Evolutionary conservation across 495 filamentous ascomycete species (phyloP).

Genomic region (Neurospora intermedia): DNA sequence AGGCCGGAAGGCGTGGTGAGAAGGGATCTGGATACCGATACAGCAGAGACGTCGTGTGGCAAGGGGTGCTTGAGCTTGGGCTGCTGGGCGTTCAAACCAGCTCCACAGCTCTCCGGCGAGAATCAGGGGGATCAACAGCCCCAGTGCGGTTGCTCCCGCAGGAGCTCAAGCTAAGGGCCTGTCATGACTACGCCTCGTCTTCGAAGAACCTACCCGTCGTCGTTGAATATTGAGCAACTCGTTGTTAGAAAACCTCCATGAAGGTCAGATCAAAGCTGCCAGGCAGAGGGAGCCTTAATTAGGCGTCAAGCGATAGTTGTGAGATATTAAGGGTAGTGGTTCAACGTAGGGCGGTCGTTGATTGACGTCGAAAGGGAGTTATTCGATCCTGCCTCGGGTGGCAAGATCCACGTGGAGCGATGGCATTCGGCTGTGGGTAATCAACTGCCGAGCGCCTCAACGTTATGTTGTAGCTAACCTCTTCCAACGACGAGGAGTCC

Average conservation of each 20-base stretch:
- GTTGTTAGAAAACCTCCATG: not conserved
- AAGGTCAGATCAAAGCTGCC: not conserved
- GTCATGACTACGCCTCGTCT: not conserved
- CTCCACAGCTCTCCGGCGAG: not conserved
- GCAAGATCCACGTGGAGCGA: not conserved
- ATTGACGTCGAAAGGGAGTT: rapidly evolving
- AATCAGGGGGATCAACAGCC: not conserved
- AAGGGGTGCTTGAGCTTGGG: not conserved
- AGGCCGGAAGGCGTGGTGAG: not conserved
- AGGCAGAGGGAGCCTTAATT: not conserved
- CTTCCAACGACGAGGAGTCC: not conserved
- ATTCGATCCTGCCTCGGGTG: not conserved
- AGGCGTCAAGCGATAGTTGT: not conserved
- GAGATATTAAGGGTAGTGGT: not conserved
- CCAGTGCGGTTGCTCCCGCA: not conserved
- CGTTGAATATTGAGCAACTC: not conserved
- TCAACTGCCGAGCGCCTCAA: not conserved
- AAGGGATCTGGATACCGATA: not conserved
- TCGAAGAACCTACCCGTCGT: not conserved
- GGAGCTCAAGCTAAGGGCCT: not conserved
- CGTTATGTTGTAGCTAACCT: not conserved
- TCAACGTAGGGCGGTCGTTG: not conserved
- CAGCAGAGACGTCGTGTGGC: not conserved
- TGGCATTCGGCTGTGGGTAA: not conserved
- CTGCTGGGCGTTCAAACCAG: not conserved